These are phyloP conservation scores for Moniliella sp. DNA, from an alignment of 1,284 basidiomycete species.

Conservation along the genomic window DNA sequence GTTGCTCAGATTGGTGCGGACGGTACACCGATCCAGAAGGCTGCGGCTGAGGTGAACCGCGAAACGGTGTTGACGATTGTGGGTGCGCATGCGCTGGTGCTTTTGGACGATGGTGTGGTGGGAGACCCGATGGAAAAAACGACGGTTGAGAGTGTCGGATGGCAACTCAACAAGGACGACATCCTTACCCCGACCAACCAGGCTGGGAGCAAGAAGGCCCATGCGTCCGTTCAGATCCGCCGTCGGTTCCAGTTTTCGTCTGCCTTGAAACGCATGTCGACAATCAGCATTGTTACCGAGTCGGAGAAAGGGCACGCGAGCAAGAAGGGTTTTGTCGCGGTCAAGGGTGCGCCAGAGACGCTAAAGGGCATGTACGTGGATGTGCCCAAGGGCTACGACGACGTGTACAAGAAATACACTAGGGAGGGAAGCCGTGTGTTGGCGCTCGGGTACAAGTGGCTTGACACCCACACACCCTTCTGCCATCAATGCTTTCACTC, in stretches of 20 bases:
- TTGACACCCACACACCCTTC: slow-evolving; percentile 8
- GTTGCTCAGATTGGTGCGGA: slow-evolving; percentile 36
- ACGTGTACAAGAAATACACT: slow-evolving; percentile 30
- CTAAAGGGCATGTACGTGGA: slow-evolving; percentile 22
- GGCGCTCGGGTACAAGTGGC: slow-evolving; percentile 27
- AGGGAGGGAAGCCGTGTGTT: slow-evolving; percentile 28
- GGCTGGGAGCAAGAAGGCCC: slow-evolving; percentile 9
- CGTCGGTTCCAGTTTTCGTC: slow-evolving; percentile 33
- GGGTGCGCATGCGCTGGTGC: slow-evolving; percentile 78
- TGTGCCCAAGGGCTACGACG: slow-evolving; percentile 28
- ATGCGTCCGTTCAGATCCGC: slow-evolving; percentile 15
- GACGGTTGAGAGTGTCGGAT: slow-evolving; percentile 71
- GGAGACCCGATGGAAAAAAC: slow-evolving; percentile 99
- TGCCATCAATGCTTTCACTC: slow-evolving; percentile 11
- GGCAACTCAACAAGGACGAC: slow-evolving; percentile 57
- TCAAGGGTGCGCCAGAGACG: slow-evolving; percentile 31
- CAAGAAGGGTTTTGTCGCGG: slow-evolving; percentile 15
- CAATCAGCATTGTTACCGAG: slow-evolving; percentile 15
- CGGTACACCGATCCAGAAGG: slow-evolving; percentile 49
- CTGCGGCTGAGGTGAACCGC: slow-evolving; percentile 52
- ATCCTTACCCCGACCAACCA: slow-evolving; percentile 8
- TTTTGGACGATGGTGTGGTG: slow-evolving; percentile 70
- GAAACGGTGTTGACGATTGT: slow-evolving; percentile 74
- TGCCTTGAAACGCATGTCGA: slow-evolving; percentile 31
- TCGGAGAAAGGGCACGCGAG: slow-evolving; percentile 5